Base-by-base conservation (phyloP, 352 stramenopile genomes). In the Phytophthora fragariaefolia region DNA sequence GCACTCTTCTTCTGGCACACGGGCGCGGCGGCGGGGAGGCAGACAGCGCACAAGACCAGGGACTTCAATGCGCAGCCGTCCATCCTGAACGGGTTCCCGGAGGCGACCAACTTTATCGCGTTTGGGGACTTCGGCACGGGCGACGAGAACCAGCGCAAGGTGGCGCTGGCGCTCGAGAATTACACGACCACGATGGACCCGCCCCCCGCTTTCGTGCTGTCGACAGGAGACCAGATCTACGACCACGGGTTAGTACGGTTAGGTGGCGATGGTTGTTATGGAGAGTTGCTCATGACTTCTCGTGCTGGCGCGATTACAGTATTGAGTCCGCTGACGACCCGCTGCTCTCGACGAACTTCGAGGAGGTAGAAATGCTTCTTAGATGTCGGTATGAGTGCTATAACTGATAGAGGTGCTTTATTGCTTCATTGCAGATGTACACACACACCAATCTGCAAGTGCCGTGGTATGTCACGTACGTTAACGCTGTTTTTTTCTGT, bases 401-500 rank as follows among this genome's bases (percentile, higher is more conserved):
- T 20, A 38, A 34, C 45, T 30, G n/a, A n/a, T n/a, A n/a, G n/a
- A n/a, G n/a, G 23, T 47, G 10, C 47, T 24, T 24, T 56, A 20
- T 42, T 47, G 24, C 12, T 63, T 55, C 59, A 30, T 17, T 49
- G 27, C 40, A 96, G 86, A 91, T 94, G 76, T 96, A 96, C 62
- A 73, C 71, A 8, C 75, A 90, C 27, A 63, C 74, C 5, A 77
- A 79, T 24, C 62, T 96, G 20, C 73, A 83, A 53, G 61, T 96
- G 20, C 86, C 88, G 4, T 96, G 88, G 88, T 95, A 95, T 74
- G 90, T 96, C 65, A 89, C 81, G 85, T 94, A 76, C 66, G 82
- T 87, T 17, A 22, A 15, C 12, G 3, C 17, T 23, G 38, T 24
- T 3, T 43, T 26, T 17, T 20, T 1, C 12, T 54, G 24, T 52